Conservation (phyloP, 2,329 filamentous ascomycete genomes). For the Sporothrix pallida region DNA sequence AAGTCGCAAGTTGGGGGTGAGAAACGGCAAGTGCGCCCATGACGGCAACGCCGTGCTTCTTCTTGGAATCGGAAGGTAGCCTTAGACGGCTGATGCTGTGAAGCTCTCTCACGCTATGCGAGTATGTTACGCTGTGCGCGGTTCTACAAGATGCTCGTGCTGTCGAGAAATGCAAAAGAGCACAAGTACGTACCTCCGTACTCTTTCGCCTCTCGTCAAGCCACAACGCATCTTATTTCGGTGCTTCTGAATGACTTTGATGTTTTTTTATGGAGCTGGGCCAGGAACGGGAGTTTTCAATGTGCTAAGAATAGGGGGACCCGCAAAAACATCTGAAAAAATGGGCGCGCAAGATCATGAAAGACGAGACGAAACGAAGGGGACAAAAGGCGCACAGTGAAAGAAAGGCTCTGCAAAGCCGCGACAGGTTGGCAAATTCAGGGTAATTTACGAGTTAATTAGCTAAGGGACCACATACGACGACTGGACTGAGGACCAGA, state of each 20-base stretch:
- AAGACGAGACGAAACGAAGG: conserved; percentile 17
- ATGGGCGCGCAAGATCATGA: not conserved
- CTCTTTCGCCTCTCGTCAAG: not conserved
- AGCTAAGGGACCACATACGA: not conserved
- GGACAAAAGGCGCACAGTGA: not conserved
- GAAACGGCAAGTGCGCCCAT: conserved; percentile 1
- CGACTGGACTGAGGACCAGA: conserved; percentile 19
- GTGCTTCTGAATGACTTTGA: conserved; percentile 10
- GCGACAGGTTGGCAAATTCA: conserved; percentile 1
- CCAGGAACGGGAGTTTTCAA: not conserved
- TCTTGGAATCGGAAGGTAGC: not conserved
- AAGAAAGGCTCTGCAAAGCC: not conserved
- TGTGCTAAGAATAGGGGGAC: conserved; percentile 27
- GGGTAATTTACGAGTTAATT: conserved; percentile 25
- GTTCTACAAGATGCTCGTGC: not conserved
- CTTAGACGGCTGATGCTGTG: not conserved
- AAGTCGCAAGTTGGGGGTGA: conserved; percentile 4
- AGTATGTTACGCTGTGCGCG: not conserved
- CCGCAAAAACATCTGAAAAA: conserved; percentile 22
- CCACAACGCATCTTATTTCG: conserved; percentile 1
- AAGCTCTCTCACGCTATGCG: not conserved
- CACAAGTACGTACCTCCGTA: not conserved
- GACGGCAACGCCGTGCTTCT: not conserved
- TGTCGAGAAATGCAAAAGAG: not conserved
- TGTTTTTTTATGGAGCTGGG: conserved; percentile 3